Base-by-base conservation (phyloP, 192 early-diverging fungal species). In the Podila epicladia region DNA sequence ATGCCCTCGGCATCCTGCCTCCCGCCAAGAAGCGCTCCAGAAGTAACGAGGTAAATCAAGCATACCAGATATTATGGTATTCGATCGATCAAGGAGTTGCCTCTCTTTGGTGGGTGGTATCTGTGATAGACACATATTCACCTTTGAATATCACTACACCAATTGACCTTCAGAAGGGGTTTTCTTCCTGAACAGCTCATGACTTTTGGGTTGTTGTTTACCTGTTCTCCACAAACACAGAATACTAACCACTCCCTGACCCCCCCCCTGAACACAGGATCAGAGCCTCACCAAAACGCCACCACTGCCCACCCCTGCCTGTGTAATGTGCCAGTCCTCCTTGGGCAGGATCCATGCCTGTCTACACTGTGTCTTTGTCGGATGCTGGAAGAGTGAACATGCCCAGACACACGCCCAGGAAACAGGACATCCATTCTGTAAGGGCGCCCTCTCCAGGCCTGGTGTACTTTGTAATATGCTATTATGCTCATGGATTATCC, bases 351-450 rank as follows among this genome's bases (percentile, higher is more conserved):
- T 97, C 58, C 95, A 97, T 73, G 92, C 87, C 6, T 97, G 96
- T 68, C 82, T 97, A 12, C 87, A 94, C 38, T 98, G 96, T 79
- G 91, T 93, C 38, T 91, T 75, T 73, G 84, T 94, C 32, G 95
- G 92, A 4, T 98, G 96, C 83, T 92, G 90, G 89, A 88, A 86
- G 33, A 82, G 84, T n/a, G 74, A 70, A 45, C 90, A 91, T 72
- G 80, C 85, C 15, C 76, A 89, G 22, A 65, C 78, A 19, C 91
- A 93, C 70, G 71, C 85, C 22, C 65, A 73, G 48, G 79, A 90
- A 37, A 78, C 64, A 31, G 75, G 80, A 11, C 91, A 92, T 65
- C 72, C 45, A 17, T 85, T 92, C 60, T 90, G 91, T 92, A 84
- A 3, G 72, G 72, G 57, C 35, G 31, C 32, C 7, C 35, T 19